These are phyloP conservation scores for Furculomyces boomerangus DNA, from an alignment of 371 early-diverging fungal genomes.

Conservation along the genomic window DNA sequence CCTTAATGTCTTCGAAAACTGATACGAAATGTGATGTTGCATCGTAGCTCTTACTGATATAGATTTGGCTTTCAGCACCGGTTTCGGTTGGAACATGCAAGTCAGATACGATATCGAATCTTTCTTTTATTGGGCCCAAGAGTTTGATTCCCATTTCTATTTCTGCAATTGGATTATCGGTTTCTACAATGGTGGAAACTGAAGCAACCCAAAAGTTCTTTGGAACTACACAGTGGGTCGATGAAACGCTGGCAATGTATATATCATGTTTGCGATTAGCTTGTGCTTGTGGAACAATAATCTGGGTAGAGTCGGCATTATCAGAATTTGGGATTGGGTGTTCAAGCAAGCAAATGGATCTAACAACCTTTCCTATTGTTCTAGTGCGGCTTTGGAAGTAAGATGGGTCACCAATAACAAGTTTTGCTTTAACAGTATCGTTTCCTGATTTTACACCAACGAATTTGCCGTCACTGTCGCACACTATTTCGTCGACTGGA, in stretches of 20 bases:
- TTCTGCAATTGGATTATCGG: constrained; percentile 71
- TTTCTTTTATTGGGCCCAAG: constrained; percentile 79
- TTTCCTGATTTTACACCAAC: constrained; percentile 76
- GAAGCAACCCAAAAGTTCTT: constrained; percentile 76
- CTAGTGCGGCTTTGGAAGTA: constrained; percentile 66
- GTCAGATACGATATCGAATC: constrained; percentile 70
- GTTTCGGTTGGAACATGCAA: constrained; percentile 68
- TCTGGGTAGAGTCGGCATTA: constrained; percentile 75
- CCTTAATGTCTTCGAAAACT: constrained; percentile 89
- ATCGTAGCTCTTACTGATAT: constrained; percentile 88
- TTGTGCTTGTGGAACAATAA: constrained; percentile 94
- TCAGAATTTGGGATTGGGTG: constrained; percentile 84
- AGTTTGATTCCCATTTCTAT: constrained; percentile 71
- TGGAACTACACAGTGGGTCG: constrained; percentile 78
- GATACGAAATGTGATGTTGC: constrained; percentile 98
- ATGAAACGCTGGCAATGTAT: constrained; percentile 82
- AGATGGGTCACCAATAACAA: constrained; percentile 91
- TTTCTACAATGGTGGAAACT: constrained; percentile 88
- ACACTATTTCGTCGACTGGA: constrained; percentile 77
- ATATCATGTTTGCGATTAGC: constrained; percentile 81
- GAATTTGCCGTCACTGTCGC: constrained; percentile 58
- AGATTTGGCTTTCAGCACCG: constrained; percentile 69
- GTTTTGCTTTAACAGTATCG: constrained; percentile 61
- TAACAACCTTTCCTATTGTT: constrained; percentile 71
- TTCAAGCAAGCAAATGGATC: constrained; percentile 86